A percentile compares a stretch with the other conserved stretches of the same genome.
Conservation (phyloP, 1,284 basidiomycete genomes). For the Puccinia coronata region DNA sequence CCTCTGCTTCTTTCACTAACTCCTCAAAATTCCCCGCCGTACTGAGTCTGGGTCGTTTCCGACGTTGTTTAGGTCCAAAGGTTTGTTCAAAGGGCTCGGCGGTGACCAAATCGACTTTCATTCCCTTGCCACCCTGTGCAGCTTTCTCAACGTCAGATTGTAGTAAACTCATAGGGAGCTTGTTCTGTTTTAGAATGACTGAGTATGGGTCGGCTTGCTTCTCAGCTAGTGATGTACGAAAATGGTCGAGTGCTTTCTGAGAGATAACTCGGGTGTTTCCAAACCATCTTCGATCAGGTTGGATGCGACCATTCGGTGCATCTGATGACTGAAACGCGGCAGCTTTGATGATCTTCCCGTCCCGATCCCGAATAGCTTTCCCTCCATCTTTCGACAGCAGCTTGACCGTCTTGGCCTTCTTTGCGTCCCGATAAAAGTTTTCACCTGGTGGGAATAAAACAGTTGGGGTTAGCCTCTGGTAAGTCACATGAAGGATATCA, state of each 20-base stretch:
- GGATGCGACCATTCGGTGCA: constrained; percentile 79
- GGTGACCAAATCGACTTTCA: constrained; percentile 72
- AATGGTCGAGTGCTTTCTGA: constrained; percentile 91
- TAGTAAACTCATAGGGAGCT: constrained; percentile 88
- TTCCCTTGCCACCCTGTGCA: constrained; percentile 67
- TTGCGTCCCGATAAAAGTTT: constrained; percentile 49
- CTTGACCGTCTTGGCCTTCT: constrained; percentile 72
- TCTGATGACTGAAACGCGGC: constrained; percentile 92
- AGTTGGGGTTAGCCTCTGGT: background rate
- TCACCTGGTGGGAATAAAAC: constrained; percentile 40
- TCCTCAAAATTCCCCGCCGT: constrained; percentile 85
- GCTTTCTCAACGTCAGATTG: constrained; percentile 80
- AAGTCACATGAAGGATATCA: background rate
- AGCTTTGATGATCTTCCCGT: constrained; percentile 85
- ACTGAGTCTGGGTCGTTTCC: constrained; percentile 75
- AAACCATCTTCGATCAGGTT: constrained; percentile 92
- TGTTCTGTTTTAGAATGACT: constrained; percentile 84
- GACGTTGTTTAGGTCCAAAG: constrained; percentile 88
- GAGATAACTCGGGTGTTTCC: constrained; percentile 98
- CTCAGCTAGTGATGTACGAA: constrained; percentile 76
- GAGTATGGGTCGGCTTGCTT: constrained; percentile 92
- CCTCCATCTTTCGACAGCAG: constrained; percentile 76
- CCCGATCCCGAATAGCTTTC: constrained; percentile 80
- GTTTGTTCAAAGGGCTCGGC: constrained; percentile 89
- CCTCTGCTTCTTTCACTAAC: constrained; percentile 63